phyloP scores from a whole-genome alignment of 108 stramenopile species.

The Poteriospumella lacustris region DNA sequence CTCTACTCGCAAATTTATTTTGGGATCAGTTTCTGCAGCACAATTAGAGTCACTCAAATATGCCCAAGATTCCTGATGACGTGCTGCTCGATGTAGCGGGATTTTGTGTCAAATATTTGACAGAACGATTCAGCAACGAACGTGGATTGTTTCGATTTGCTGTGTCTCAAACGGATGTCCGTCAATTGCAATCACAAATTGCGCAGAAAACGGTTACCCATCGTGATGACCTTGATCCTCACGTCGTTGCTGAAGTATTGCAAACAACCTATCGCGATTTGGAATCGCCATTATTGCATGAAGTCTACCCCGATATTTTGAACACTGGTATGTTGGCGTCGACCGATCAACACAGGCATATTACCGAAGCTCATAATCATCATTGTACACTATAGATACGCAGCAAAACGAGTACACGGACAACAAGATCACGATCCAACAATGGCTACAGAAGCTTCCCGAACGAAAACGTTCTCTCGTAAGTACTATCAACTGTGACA shows the following conservation, averaged over 20 bases:
- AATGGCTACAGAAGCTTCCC: slow-evolving; percentile 3
- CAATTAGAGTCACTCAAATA: too few species aligned
- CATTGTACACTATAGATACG: neutral
- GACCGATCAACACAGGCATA: too few species aligned
- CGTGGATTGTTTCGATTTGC: slow-evolving; percentile 17
- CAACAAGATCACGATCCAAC: neutral
- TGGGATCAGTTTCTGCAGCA: too few species aligned
- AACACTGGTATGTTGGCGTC: slow-evolving; percentile 14
- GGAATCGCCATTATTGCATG: neutral
- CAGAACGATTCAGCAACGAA: neutral
- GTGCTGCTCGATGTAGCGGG: neutral
- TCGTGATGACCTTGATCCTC: slow-evolving; percentile 12
- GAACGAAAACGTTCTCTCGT: neutral
- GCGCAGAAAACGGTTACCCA: neutral
- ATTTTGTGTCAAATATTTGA: slow-evolving; percentile 8
- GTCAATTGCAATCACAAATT: slow-evolving; percentile 21
- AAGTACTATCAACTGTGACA: too few species aligned
- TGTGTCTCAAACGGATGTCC: neutral
- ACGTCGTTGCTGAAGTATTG: slow-evolving; percentile 16
- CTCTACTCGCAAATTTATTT: too few species aligned
- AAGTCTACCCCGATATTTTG: slow-evolving; percentile 18
- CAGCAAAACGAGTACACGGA: neutral
- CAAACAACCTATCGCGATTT: neutral
- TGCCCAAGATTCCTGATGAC: neutral
- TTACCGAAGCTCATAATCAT: too few species aligned